A percentile compares a stretch with the other conserved stretches of the same genome.
These are phyloP conservation scores for Staphylotrichum longicolle DNA, from an alignment of 495 filamentous ascomycete genomes.

Conservation along the genomic window DNA sequence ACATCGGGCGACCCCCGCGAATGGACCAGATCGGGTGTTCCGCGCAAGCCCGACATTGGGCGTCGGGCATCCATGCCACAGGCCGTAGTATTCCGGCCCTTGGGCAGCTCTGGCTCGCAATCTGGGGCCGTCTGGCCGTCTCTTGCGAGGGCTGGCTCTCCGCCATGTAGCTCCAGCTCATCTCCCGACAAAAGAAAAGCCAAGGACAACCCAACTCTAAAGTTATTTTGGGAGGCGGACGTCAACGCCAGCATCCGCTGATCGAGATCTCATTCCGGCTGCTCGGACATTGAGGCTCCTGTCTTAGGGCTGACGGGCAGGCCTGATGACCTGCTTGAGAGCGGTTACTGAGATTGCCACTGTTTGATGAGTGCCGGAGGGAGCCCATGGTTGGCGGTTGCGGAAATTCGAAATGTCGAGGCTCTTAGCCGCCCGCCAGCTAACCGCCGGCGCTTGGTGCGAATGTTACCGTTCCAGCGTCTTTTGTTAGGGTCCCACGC, in stretches of 20 bases:
- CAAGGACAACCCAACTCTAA: not conserved
- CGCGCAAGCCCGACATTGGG: not conserved
- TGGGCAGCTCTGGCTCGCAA: constrained; percentile 13
- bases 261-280: constrained; percentile 21
- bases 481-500: constrained; percentile 2
- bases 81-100: not conserved
- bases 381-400: constrained; percentile 19
- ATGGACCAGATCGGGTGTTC: not conserved
- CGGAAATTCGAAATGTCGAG: not conserved
- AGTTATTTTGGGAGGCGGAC: constrained; percentile 13
- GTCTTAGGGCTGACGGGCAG: constrained; percentile 11
- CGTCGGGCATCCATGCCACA: constrained; percentile 19
- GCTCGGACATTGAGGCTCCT: constrained; percentile 8
- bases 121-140: not conserved
- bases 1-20: not conserved
- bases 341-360: constrained; percentile 36
- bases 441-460: constrained; percentile 14
- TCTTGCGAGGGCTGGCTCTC: not conserved
- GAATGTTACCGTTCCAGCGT: constrained; percentile 4
- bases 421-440: constrained; percentile 14
- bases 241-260: constrained; percentile 17
- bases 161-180: not conserved
- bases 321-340: constrained; percentile 18
- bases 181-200: not conserved
- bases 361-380: constrained; percentile 26